A percentile compares a stretch with the other conserved stretches of the same genome.
These are phyloP conservation scores for Glycine tomentella DNA, from an alignment of 306 rosid genomes.

Conservation along the genomic window DNA sequence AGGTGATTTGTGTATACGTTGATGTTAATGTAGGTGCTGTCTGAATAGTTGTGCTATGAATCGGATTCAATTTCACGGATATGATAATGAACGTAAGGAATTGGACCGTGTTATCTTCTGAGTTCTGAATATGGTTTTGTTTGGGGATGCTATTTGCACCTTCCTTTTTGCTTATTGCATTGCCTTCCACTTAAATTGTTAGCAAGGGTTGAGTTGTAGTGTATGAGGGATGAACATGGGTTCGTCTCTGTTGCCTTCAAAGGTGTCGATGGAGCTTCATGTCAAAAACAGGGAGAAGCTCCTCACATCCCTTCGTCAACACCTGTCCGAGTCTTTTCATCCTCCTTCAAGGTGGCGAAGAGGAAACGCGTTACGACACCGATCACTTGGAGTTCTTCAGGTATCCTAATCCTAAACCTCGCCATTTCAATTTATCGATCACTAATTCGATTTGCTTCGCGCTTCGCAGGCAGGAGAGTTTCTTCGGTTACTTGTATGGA, in stretches of 20 bases:
- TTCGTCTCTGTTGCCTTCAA: constrained; percentile 57
- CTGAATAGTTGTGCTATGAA: too few relatives aligned
- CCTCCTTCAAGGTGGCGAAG: constrained; percentile 89
- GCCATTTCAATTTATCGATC: constrained; percentile 7
- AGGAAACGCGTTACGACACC: constrained; percentile 84
- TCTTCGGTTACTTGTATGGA: constrained; percentile 90
- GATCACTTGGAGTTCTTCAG: constrained; percentile 90
- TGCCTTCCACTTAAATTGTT: too few relatives aligned
- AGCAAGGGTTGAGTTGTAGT: background rate
- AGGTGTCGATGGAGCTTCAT: constrained; percentile 70
- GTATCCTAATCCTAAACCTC: constrained; percentile 31
- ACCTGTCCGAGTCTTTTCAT: constrained; percentile 60
- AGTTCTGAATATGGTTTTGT: too few relatives aligned
- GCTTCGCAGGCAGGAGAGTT: constrained; percentile 81
- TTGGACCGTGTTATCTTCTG: background rate
- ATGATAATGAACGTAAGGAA: background rate
- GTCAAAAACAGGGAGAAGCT: constrained; percentile 64
- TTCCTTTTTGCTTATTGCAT: too few relatives aligned
- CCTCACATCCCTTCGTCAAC: constrained; percentile 61
- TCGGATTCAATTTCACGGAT: too few relatives aligned
- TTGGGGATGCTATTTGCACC: too few relatives aligned
- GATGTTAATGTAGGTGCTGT: too few relatives aligned
- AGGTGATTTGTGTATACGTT: too few relatives aligned
- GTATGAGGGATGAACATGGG: constrained; percentile 1
- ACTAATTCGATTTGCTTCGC: background rate